Evolutionary conservation across 306 rosid species (phyloP), one percentile per base, ranked within the genome.

Genomic region (Myrica gale): DNA sequence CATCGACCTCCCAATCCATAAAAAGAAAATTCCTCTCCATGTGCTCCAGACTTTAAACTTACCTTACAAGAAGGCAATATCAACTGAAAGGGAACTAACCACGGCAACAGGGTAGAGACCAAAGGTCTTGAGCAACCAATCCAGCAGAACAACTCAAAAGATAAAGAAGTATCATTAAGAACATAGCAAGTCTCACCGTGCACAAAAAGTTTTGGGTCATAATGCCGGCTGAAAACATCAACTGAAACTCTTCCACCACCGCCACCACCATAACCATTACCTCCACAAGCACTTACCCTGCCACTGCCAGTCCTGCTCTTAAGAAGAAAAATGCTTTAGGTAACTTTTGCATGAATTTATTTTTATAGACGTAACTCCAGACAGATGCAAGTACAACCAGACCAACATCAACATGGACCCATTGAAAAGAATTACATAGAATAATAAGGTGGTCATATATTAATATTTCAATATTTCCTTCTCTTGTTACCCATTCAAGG

Each of bases 201-300:
- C 20, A 82, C 92, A 82, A 72, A 84, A 53, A 88, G 74, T 78
- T 60, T 57, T 32, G 92, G 92, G 63, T 82, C 87, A 68, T 88
- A 86, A 39, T 86, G 92, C 84, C 90, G 80, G 84, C 92, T 88
- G 81, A 82, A 88, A 50, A 88, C 85, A 78, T 88, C 88, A 80
- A 88, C 82, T 56, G 92, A 82, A 19, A 88, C 89, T 80, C 90
- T 86, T 73, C 92, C 92, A 39, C 90, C 92, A 0, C 92, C 92
- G 7, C 92, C 92, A 20, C 92, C 92, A 60, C 84, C 88, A 73
- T 80, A 69, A 47, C 92, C 92, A 80, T 82, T 74, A 58, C 92
- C 92, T 19, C 90, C 92, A 72, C 90, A 86, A 50, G 92, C 88
- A 86, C 90, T 88, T 74, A 84, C 82, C 65, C 80, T 82, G 73